phyloP scores from a whole-genome alignment of 441 rosid genomes.

The Erysimum cheiri region DNA sequence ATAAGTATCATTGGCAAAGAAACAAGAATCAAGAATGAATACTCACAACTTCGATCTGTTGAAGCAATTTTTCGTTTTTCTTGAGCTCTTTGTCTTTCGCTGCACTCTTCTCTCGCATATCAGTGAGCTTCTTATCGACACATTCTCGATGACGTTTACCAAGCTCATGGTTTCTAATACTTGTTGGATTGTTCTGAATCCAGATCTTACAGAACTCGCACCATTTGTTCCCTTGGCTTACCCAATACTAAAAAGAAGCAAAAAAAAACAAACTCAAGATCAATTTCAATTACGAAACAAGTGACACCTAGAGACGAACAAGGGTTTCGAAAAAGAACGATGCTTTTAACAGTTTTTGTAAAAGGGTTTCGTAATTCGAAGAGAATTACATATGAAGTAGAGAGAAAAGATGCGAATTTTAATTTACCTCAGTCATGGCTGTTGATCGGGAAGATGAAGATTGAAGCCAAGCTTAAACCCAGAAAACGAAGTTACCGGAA shows the following conservation, averaged over 20 bases:
- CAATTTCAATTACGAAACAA: conserved; percentile 25
- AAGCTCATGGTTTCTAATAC: conserved; percentile 94
- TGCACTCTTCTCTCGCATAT: conserved; percentile 77
- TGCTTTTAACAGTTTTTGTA: not conserved
- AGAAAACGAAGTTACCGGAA: not conserved
- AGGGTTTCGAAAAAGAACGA: conserved; percentile 5
- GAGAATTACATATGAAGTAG: not conserved
- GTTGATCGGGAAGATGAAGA: conserved; percentile 29
- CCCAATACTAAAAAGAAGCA: conserved; percentile 68
- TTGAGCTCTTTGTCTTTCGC: conserved; percentile 83
- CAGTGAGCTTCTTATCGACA: conserved; percentile 72
- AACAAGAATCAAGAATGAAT: not conserved
- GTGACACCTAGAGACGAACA: not conserved
- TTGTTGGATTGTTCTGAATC: conserved; percentile 76
- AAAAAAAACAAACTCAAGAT: not conserved
- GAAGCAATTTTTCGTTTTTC: conserved; percentile 67
- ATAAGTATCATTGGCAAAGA: not conserved
- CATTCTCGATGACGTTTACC: conserved; percentile 84
- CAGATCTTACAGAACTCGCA: conserved; percentile 94
- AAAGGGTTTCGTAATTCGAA: conserved; percentile 2
- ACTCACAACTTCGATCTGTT: conserved; percentile 94
- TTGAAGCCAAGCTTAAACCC: conserved; percentile 8
- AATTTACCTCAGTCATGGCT: conserved; percentile 44
- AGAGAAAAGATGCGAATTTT: not conserved
- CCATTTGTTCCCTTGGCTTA: conserved; percentile 97